Base-by-base conservation (phyloP, 371 early-diverging fungal species). In the Sporodiniella umbellata region DNA sequence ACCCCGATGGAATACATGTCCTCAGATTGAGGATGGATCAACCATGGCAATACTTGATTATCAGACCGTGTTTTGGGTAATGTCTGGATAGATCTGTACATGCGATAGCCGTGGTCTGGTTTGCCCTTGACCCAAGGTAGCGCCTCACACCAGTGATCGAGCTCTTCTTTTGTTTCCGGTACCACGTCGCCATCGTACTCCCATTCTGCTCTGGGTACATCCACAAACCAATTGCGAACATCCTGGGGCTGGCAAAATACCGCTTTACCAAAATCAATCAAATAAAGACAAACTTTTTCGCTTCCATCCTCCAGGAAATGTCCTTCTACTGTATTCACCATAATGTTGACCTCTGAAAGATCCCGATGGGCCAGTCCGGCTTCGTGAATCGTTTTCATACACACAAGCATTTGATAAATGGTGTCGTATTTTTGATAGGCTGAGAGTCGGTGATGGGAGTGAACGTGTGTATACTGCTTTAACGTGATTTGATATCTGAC, bases 231-330 rank as follows among this genome's bases (percentile, higher is more conserved):
- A 28, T 73, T 69, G 4, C 70, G 56, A 0, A 83, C 79, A 53
- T 83, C 84, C 8, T 66, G 60, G 0, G 67, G 53, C 7, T 68
- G 53, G 43, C 80, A 78, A 64, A 83, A 85, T 2, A 78, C 78
- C 0, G 84, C 79, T 47, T 85, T 85, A 18, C 85, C 83, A 56
- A 85, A 85, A 54, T 85, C 85, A 52, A 85, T 85, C 38, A 85
- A 54, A 24, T 77, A 80, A 2, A 85, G 54, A 22, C 63, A 60
- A 0, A 82, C 81, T 28, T 69, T 68, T 3, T 69, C 63, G 31
- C 74, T 74, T 0, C 78, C 76, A 40, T 85, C 85, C 40, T 74
- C 68, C 0, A 85, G 52, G 17, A 26, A 39, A 21, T 63, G 54
- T 1, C 64, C 69, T n/a, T 75, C 71, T 11, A 70, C 42, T 21